Conservation (phyloP, 2,329 filamentous ascomycete species). For the Myriosclerotinia scirpicola region DNA sequence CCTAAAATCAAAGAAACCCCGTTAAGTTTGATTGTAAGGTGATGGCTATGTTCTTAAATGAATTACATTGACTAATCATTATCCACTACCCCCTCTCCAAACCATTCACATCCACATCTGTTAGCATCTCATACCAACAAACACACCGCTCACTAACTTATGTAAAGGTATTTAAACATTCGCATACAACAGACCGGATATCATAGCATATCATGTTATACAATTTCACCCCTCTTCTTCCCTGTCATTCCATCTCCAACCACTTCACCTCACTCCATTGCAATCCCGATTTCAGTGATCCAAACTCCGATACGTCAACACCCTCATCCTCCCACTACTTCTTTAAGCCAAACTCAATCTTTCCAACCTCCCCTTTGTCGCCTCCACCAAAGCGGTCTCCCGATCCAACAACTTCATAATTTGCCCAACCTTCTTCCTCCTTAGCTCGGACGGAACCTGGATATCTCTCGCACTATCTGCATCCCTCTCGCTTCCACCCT, state of each 20-base stretch:
- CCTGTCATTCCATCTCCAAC: neutral
- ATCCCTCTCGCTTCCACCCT: slow-evolving; percentile 28
- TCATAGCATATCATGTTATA: neutral
- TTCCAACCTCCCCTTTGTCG: slow-evolving; percentile 61
- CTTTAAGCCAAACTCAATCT: slow-evolving; percentile 45
- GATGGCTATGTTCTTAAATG: too few relatives aligned
- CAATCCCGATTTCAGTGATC: too few relatives aligned
- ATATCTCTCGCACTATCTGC: slow-evolving; percentile 29
- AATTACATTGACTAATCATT: too few relatives aligned
- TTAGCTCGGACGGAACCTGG: slow-evolving; percentile 58
- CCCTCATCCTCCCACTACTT: neutral
- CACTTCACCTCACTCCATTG: neutral
- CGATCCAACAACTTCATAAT: slow-evolving; percentile 63
- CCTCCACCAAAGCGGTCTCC: slow-evolving; percentile 68
- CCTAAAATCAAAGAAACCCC: too few relatives aligned
- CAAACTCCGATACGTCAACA: neutral
- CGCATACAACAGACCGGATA: neutral
- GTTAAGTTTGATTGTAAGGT: too few relatives aligned
- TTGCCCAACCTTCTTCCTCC: slow-evolving; percentile 62
- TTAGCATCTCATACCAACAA: neutral
- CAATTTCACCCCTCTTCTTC: neutral
- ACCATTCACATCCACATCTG: neutral
- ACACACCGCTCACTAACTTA: neutral
- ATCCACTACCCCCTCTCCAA: neutral
- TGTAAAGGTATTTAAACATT: slow-evolving; percentile 6